phyloP scores from a whole-genome alignment of 1,284 basidiomycete species.

The Ganoderma meredithae region DNA sequence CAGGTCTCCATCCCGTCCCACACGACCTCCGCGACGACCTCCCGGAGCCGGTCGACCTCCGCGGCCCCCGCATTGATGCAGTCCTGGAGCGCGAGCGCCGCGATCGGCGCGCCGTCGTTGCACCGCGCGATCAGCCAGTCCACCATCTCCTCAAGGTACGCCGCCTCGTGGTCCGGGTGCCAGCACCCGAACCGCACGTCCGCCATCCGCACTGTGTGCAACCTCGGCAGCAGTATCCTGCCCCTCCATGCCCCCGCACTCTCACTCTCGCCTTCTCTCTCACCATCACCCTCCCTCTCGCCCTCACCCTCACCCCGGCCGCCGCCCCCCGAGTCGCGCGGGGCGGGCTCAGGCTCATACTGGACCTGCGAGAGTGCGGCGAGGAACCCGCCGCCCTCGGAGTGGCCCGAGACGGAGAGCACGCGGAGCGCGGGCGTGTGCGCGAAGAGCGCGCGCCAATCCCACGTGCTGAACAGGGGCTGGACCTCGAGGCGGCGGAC shows the following conservation, averaged over 20 bases:
- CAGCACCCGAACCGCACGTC: conserved; percentile 11
- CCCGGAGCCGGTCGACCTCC: conserved; percentile 17
- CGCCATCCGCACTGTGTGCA: conserved; percentile 9
- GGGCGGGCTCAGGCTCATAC: background rate
- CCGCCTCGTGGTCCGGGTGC: conserved; percentile 12
- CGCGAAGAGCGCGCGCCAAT: conserved; percentile 21
- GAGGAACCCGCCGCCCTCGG: conserved; percentile 12
- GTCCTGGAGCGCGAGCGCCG: conserved; percentile 12
- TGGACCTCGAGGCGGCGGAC: conserved; percentile 10
- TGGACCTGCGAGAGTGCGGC: conserved; percentile 11
- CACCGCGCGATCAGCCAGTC: conserved; percentile 27
- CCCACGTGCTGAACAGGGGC: conserved; percentile 2
- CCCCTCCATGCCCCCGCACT: background rate
- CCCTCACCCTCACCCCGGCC: background rate
- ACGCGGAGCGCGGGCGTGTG: conserved; percentile 19
- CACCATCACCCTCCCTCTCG: background rate
- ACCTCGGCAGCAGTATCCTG: background rate
- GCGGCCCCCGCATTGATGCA: conserved; percentile 14
- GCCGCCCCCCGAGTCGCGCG: background rate
- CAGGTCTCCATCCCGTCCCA: conserved; percentile 24
- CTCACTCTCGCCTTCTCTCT: background rate
- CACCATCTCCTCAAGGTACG: conserved; percentile 15
- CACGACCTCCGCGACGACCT: conserved; percentile 21
- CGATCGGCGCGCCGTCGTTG: conserved; percentile 21
- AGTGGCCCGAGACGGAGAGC: conserved; percentile 14